Evolutionary conservation across 2,329 filamentous ascomycete species (phyloP).

Genomic region (Xylaria hypoxylon): DNA sequence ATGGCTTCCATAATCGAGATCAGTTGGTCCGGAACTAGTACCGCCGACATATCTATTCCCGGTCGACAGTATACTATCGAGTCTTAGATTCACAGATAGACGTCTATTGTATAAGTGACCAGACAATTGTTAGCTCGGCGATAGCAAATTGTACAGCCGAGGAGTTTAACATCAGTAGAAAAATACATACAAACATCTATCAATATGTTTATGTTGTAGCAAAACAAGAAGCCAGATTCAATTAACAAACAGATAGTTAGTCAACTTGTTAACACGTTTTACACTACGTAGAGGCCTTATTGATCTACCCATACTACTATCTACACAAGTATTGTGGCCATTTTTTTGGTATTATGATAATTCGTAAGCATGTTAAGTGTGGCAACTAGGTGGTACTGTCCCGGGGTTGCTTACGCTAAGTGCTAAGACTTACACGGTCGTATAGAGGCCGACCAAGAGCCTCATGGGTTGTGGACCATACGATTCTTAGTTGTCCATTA

Average conservation of each 20-base stretch:
- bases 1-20: slow-evolving; percentile 22
- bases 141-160: background rate
- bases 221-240: background rate
- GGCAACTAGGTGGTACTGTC: background rate
- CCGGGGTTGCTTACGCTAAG: slow-evolving; percentile 1
- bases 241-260: background rate
- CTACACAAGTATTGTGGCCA: background rate
- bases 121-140: background rate
- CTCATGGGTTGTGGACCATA: background rate
- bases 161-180: background rate
- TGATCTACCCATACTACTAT: background rate
- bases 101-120: background rate
- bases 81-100: background rate
- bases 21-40: too few relatives aligned
- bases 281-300: too few relatives aligned
- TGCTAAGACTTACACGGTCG: background rate
- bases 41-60: too few relatives aligned
- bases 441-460: background rate
- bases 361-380: slow-evolving; percentile 2
- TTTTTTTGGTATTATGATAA: background rate
- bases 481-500: slow-evolving; percentile 15
- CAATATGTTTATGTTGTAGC: background rate
- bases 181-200: background rate
- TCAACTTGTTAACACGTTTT: background rate
- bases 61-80: too few relatives aligned